phyloP scores from a whole-genome alignment of 441 rosid genomes.

The Pelargonium australe region DNA sequence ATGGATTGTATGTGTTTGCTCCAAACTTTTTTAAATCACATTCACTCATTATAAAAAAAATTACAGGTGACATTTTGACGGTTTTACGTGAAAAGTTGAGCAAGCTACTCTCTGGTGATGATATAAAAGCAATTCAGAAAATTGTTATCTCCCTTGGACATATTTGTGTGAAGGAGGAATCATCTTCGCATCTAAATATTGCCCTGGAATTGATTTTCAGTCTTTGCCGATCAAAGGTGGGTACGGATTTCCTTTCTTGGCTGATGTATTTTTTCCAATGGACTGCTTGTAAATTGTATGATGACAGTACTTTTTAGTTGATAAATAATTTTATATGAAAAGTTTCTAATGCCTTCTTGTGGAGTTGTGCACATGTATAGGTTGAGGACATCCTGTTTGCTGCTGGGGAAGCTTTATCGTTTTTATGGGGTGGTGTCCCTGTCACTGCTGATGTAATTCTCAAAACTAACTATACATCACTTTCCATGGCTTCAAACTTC shows the following conservation, averaged over 20 bases:
- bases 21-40: slow-evolving; percentile 17
- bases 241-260: slow-evolving; percentile 17
- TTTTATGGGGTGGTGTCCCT: slow-evolving; percentile 93
- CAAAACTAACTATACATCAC: slow-evolving; percentile 83
- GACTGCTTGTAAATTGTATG: slow-evolving; percentile 6
- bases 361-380: slow-evolving; percentile 35
- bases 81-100: slow-evolving; percentile 63
- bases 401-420: slow-evolving; percentile 93
- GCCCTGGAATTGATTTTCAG: slow-evolving; percentile 77
- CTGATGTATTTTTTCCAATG: slow-evolving; percentile 1
- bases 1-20: slow-evolving; percentile 11
- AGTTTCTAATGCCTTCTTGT: slow-evolving; percentile 18
- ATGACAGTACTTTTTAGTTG: slow-evolving; percentile 2
- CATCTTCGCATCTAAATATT: slow-evolving; percentile 54
- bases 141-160: slow-evolving; percentile 81
- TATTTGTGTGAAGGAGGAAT: slow-evolving; percentile 65
- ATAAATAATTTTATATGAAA: slow-evolving; percentile 14
- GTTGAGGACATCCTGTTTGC: slow-evolving; percentile 96
- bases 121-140: slow-evolving; percentile 75
- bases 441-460: slow-evolving; percentile 85
- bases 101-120: slow-evolving; percentile 81
- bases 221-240: slow-evolving; percentile 86
- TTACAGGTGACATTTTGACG: slow-evolving; percentile 57
- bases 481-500: slow-evolving; percentile 80
- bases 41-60: slow-evolving; percentile 25